Conservation (phyloP, 1,139 yeast species). For the Candida sp. region DNA sequence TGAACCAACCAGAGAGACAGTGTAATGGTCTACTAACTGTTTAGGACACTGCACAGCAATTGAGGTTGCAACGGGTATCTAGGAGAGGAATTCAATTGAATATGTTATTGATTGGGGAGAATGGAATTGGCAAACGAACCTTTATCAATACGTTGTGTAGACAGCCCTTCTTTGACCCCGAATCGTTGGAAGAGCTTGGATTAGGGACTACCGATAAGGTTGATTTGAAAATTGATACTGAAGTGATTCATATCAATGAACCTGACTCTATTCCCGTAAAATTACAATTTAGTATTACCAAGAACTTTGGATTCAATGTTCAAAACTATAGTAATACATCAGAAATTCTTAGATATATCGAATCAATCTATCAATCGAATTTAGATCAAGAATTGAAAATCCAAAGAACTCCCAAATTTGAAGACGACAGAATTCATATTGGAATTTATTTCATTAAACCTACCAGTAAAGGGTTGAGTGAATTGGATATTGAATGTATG, state of each 20-base stretch:
- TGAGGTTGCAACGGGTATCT: conserved; percentile 10
- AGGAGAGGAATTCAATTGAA: conserved; percentile 22
- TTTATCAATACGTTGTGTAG: conserved; percentile 30
- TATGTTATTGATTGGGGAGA: conserved; percentile 29
- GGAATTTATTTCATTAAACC: conserved; percentile 60
- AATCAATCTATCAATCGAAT: conserved; percentile 51
- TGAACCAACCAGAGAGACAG: neutral
- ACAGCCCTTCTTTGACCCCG: conserved; percentile 10
- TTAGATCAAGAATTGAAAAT: conserved; percentile 61
- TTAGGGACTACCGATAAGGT: conserved; percentile 6
- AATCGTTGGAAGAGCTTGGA: neutral
- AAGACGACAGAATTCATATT: conserved; percentile 62
- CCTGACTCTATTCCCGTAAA: conserved; percentile 19
- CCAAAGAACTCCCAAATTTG: conserved; percentile 48
- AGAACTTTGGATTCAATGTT: conserved; percentile 27
- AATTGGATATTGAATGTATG: conserved; percentile 48
- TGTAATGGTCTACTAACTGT: neutral
- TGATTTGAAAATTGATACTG: neutral
- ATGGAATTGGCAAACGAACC: conserved; percentile 31
- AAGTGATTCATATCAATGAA: conserved; percentile 13
- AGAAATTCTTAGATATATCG: conserved; percentile 44
- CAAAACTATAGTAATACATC: conserved; percentile 27
- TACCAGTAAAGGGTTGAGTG: conserved; percentile 47
- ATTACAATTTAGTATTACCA: conserved; percentile 20
- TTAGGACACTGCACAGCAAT: conserved; percentile 5